Percentiles rank a stretch among this genome's conserved stretches.
Evolutionary conservation across 805 yeast genomes (phyloP).

Genomic region (Danielia reshetovae): DNA sequence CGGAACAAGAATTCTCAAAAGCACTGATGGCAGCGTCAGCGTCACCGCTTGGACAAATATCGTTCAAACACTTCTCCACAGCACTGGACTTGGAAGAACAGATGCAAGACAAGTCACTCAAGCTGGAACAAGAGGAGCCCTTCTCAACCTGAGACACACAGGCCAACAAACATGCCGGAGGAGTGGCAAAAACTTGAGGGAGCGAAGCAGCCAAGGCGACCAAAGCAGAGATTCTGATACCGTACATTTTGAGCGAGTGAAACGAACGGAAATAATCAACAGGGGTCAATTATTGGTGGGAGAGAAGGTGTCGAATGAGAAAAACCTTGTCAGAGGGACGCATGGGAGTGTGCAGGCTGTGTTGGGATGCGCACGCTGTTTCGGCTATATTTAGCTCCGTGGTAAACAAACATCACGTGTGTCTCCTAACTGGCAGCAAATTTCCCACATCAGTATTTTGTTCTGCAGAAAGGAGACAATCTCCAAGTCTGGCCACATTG

Average conservation of each 20-base stretch:
- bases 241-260: slow-evolving; percentile 10
- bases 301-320: too few species aligned
- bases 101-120: slow-evolving; percentile 66
- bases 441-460: too few species aligned
- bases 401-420: slow-evolving; percentile 12
- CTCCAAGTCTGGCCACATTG: too few species aligned
- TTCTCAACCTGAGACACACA: slow-evolving; percentile 73
- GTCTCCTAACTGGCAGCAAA: too few species aligned
- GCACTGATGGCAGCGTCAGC: slow-evolving; percentile 56
- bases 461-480: too few species aligned
- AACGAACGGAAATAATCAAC: neutral
- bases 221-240: slow-evolving; percentile 14
- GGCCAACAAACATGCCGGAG: slow-evolving; percentile 90
- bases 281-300: too few species aligned
- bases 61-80: slow-evolving; percentile 59
- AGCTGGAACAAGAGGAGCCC: slow-evolving; percentile 51
- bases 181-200: slow-evolving; percentile 57
- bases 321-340: too few species aligned
- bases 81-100: slow-evolving; percentile 54
- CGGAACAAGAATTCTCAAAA: slow-evolving; percentile 52
- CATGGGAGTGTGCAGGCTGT: slow-evolving; percentile 5
- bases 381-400: slow-evolving; percentile 5
- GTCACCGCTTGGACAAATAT: slow-evolving; percentile 64
- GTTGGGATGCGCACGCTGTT: slow-evolving; percentile 4
- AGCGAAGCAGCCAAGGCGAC: slow-evolving; percentile 36